Evolutionary conservation across 805 yeast genomes (phyloP), one percentile per base, ranked within the genome.

Genomic region (Candida montana): DNA sequence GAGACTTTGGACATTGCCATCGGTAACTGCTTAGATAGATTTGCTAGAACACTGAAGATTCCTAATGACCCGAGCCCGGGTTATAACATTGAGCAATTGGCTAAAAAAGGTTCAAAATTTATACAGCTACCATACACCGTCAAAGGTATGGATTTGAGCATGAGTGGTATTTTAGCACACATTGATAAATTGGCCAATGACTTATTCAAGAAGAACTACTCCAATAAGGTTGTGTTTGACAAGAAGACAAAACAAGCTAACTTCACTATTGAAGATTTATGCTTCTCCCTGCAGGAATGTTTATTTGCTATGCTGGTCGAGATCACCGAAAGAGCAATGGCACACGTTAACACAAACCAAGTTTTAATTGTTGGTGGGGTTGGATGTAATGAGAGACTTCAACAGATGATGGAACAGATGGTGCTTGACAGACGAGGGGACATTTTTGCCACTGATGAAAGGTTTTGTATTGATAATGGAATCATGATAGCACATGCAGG

Each of bases 401-500:
- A 93, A 59, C 81, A 86, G 53, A 93, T 93, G 99, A 93, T 93
- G 99, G 85, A 75, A n/a, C 64, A 74, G 35, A 93, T 93, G 99
- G 95, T 91, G 17, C 62, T 72, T 34, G 98, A 90, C 55, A 70
- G 99, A 49, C 79, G 81, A 50, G 98, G 98, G 0, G 72, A 77
- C n/a, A 82, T 93, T 4, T 88, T 72, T 59, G 96, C 99, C 3
- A 93, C 99, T 0, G 99, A 93, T 62, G 98, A 93, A 58, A 66
- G 98, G 44, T 91, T 93, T 59, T 93, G 99, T 64, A 93, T 93
- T 33, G 99, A 93, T 59, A 93, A 93, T 57, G 99, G 99, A 10
- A 93, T 91, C 30, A 93, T 93, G 99, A 93, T 93, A 54, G 99
- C 99, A 0, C 99, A 93, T 56, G 98, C 99, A 0, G 99, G 99